These are phyloP conservation scores for Fragilaria radians DNA, from an alignment of 108 stramenopile genomes.

Conservation along the genomic window DNA sequence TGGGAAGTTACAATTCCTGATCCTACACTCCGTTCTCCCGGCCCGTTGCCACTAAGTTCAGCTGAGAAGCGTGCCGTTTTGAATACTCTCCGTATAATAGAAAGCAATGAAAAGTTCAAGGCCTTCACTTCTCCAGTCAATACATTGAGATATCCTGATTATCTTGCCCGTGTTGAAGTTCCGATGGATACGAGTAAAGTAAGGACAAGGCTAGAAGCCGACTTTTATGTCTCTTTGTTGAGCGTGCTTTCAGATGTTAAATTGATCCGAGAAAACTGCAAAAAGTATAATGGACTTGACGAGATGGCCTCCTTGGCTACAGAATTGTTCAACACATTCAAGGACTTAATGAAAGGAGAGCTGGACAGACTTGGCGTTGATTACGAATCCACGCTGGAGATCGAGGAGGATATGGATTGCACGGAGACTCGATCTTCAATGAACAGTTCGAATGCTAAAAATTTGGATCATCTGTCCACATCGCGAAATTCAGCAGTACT, in stretches of 20 bases:
- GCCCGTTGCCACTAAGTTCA: conserved; percentile 36
- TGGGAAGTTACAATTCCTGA: conserved; percentile 49
- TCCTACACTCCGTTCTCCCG: conserved; percentile 12
- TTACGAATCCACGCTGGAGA: not conserved
- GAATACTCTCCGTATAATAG: conserved; percentile 27
- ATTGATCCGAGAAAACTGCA: conserved; percentile 74
- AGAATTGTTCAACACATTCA: conserved; percentile 53
- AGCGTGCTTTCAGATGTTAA: conserved; percentile 68
- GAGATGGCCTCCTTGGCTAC: conserved; percentile 37
- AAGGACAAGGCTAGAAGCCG: conserved; percentile 30
- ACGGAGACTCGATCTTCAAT: too few relatives aligned
- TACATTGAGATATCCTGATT: conserved; percentile 52
- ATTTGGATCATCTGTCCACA: too few relatives aligned
- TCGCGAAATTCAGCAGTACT: too few relatives aligned
- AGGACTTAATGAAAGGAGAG: conserved; percentile 25
- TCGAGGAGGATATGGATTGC: not conserved
- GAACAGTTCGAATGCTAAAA: too few relatives aligned
- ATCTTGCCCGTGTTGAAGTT: conserved; percentile 63
- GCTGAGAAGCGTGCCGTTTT: conserved; percentile 34
- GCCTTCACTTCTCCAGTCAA: conserved; percentile 54
- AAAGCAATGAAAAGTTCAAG: conserved; percentile 26
- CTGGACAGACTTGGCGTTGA: conserved; percentile 14
- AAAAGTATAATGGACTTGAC: conserved; percentile 73
- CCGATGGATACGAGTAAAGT: conserved; percentile 61
- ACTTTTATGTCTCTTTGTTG: conserved; percentile 60